Conservation (phyloP, 805 yeast genomes). For the Saturnispora bothae region DNA sequence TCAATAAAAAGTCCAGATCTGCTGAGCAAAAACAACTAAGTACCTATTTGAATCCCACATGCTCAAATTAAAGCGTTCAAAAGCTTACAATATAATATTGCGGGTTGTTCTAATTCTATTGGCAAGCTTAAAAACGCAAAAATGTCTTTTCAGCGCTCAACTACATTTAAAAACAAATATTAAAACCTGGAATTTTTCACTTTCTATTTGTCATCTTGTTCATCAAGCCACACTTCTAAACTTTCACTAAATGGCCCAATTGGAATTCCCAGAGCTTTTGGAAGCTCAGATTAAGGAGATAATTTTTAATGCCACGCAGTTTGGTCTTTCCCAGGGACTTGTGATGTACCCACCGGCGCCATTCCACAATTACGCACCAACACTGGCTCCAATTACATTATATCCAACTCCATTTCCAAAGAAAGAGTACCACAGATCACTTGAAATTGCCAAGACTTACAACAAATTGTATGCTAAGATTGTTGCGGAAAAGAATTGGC, state of each 20-base stretch:
- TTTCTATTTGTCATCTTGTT: neutral
- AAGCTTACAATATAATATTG: no score
- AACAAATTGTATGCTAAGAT: constrained; percentile 68
- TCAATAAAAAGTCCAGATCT: no score
- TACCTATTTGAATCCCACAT: no score
- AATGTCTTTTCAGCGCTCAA: no score
- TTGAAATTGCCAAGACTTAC: constrained; percentile 53
- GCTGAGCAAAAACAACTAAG: no score
- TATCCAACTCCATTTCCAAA: constrained; percentile 85
- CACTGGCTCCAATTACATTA: constrained; percentile 77
- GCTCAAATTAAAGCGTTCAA: no score
- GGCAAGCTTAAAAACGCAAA: no score
- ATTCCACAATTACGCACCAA: constrained; percentile 33
- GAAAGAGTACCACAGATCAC: constrained; percentile 53
- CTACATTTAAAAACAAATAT: no score
- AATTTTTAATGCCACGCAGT: constrained; percentile 41
- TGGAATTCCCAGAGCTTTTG: constrained; percentile 14
- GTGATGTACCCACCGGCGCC: constrained; percentile 62
- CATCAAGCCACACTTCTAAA: neutral
- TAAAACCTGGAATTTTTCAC: neutral
- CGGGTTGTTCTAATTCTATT: no score
- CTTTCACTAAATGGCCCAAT: neutral
- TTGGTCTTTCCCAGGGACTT: constrained; percentile 72
- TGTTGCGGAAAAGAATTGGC: constrained; percentile 51
- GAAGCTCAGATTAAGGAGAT: constrained; percentile 8